Evolutionary conservation across 164 flowering plant species (phyloP).

Genomic region (grape (Vitis vinifera)): ASM3070453v1 NC_081810.1:14870501-14871000

Average conservation of each 20-base stretch:
- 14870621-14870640: constrained; percentile 33
- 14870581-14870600: constrained; percentile 42
- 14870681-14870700: constrained; percentile 38
- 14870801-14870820: constrained; percentile 45
- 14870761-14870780: constrained; percentile 42
- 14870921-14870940: constrained; percentile 29
- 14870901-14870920: constrained; percentile 28
- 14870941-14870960: constrained; percentile 26
- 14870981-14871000: constrained; percentile 24
- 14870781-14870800: constrained; percentile 56
- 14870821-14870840: constrained; percentile 47
- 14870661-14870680: constrained; percentile 27
- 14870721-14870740: constrained; percentile 50
- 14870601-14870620: constrained; percentile 37
- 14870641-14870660: constrained; percentile 17
- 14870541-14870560: constrained; percentile 58
- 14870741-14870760: constrained; percentile 49
- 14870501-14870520: constrained; percentile 74
- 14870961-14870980: constrained; percentile 51
- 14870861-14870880: constrained; percentile 32
- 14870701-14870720: constrained; percentile 32
- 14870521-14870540: constrained; percentile 83
- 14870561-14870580: constrained; percentile 51
- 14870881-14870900: constrained; percentile 26
- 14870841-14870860: constrained; percentile 49